Evolutionary conservation across 768 basidiomycete genomes (phyloP).

Genomic region (Mycena filopes): DNA sequence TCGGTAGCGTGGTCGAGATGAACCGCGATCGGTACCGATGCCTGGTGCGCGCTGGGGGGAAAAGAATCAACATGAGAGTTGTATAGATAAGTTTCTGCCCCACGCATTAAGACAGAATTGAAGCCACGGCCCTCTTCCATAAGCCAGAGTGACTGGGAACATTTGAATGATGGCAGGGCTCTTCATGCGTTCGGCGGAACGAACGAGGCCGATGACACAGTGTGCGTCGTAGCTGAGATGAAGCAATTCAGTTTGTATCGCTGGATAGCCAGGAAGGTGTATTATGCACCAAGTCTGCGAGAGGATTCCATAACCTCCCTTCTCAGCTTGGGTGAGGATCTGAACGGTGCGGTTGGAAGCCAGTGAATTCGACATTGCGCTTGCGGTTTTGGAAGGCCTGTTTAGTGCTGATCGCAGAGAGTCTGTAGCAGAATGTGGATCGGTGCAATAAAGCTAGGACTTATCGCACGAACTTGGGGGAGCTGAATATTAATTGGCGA

Average conservation of each 20-base stretch:
- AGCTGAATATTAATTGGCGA: too few relatives aligned
- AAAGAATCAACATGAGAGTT: neutral
- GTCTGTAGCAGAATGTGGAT: too few relatives aligned
- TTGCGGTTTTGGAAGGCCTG: neutral
- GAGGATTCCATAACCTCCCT: constrained; percentile 55
- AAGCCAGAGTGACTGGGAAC: constrained; percentile 57
- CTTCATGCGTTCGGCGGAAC: constrained; percentile 56
- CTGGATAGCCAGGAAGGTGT: too few relatives aligned
- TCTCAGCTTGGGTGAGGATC: constrained; percentile 54
- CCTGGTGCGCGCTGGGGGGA: constrained; percentile 53
- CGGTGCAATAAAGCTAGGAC: too few relatives aligned
- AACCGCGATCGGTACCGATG: constrained; percentile 60
- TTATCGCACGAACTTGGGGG: too few relatives aligned
- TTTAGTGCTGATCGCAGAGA: too few relatives aligned
- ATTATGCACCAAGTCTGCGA: constrained; percentile 55
- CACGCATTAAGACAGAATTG: constrained; percentile 56
- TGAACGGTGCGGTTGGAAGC: constrained; percentile 52
- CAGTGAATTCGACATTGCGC: constrained; percentile 24
- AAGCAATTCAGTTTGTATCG: neutral
- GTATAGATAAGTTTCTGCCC: constrained; percentile 15
- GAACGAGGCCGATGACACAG: constrained; percentile 56
- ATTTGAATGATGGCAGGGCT: constrained; percentile 59
- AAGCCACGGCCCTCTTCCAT: constrained; percentile 58
- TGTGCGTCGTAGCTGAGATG: constrained; percentile 54
- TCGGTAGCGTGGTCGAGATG: constrained; percentile 62